Base-by-base conservation (phyloP, 768 basidiomycete species). In the Tricholoma sp. region DNA sequence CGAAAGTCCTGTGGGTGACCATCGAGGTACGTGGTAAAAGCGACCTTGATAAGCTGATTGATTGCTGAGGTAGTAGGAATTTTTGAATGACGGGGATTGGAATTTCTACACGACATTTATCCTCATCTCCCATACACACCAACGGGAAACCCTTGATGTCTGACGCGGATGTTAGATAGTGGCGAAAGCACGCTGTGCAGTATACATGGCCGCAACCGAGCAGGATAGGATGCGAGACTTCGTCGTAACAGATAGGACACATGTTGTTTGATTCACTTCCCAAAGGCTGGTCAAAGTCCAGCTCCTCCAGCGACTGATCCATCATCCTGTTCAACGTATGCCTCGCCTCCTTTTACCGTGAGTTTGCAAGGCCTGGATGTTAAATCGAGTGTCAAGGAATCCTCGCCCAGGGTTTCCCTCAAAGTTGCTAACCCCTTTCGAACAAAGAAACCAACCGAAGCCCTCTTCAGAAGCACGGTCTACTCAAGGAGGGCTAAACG, bases 1-100 rank as follows among this genome's bases (percentile, higher is more conserved):
- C 79, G 88, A 69, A 89, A 88, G 78, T 83, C 80, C 36, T 75
- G 70, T 0, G 83, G 75, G 50, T 81, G 80, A 33, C 76, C 66
- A 41, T 83, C 80, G 41, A 88, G 69, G 63, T 89, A 77, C 0
- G 72, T 66, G 47, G 71, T 69, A 61, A 87, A 87, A 0, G 82
- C 79, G 0, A 80, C 76, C 28, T 83, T 76, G n/a, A 81, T 64
- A 49, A 90, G 70, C 0, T 72, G 69, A 28, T 77, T 72, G 61
- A 86, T 6, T 82, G 76, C 0, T 71, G 67, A 0, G 75, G 70
- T 0, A 78, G 64, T 9, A 90, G 70, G 33, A 88, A 73, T 24
- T 73, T 72, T 50, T 75, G 76, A 28, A 86, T 80, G 36, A 79
- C 63, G 6, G 73, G 70, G 31, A 88, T 74, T 2, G 89, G 69